Percentiles rank a stretch among this genome's conserved stretches.
phyloP scores from a whole-genome alignment of 441 rosid species.

The Sinapis alba region DNA sequence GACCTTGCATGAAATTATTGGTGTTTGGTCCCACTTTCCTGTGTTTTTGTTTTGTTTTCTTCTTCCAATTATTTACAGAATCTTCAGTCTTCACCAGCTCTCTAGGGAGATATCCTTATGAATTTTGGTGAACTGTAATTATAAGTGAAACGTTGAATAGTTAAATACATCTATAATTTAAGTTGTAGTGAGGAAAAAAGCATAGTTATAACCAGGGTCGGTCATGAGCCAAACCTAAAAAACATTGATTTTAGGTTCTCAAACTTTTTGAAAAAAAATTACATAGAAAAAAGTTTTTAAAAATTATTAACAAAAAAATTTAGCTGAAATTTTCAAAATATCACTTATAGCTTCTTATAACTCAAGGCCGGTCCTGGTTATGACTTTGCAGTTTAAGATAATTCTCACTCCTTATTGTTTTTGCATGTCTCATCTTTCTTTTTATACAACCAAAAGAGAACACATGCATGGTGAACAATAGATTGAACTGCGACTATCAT shows the following conservation, averaged over 20 bases:
- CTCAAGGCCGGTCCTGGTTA: too few relatives aligned
- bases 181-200: too few relatives aligned
- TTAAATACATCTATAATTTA: not conserved
- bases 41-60: not conserved
- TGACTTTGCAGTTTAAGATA: not conserved
- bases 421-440: not conserved
- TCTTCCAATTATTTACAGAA: not conserved
- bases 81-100: not conserved
- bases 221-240: too few relatives aligned
- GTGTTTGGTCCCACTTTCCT: conserved; percentile 7
- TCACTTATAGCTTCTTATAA: too few relatives aligned
- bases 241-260: too few relatives aligned
- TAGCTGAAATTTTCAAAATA: too few relatives aligned
- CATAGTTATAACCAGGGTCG: too few relatives aligned
- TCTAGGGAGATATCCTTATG: not conserved
- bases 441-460: not conserved
- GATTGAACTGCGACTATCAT: not conserved
- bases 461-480: not conserved
- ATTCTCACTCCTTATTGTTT: not conserved
- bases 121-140: not conserved
- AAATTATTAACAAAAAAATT: too few relatives aligned
- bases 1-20: conserved; percentile 25
- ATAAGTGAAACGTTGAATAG: not conserved
- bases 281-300: too few relatives aligned
- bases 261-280: too few relatives aligned